A percentile compares a stretch with the other conserved stretches of the same genome.
phyloP scores from a whole-genome alignment of 768 basidiomycete species.

The Lentinula boryana region DNA sequence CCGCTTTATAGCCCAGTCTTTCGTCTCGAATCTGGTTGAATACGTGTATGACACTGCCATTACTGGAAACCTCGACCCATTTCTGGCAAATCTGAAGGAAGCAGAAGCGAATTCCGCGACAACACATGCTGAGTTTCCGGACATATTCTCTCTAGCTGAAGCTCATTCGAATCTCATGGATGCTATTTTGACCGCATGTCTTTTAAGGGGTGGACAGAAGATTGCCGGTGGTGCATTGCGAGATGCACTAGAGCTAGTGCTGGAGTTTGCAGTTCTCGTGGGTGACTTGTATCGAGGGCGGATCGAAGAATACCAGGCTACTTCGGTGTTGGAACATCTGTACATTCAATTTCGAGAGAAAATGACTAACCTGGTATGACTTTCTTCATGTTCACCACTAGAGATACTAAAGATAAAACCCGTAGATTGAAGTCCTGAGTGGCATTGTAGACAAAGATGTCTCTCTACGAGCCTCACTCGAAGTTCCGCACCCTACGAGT shows the following conservation, averaged over 20 bases:
- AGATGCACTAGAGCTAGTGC: constrained; percentile 53
- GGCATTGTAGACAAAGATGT: constrained; percentile 47
- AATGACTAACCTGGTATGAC: constrained; percentile 53
- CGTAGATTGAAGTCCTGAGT: constrained; percentile 51
- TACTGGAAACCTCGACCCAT: constrained; percentile 66
- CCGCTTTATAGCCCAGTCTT: constrained; percentile 68
- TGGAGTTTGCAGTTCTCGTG: constrained; percentile 62
- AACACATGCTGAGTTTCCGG: constrained; percentile 36
- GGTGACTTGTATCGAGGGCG: constrained; percentile 51
- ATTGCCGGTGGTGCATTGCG: constrained; percentile 60
- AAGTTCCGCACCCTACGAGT: constrained; percentile 1
- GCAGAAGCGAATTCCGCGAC: constrained; percentile 9
- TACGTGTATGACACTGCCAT: constrained; percentile 84
- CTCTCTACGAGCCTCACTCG: constrained; percentile 8
- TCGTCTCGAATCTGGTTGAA: constrained; percentile 57
- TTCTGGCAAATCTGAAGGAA: constrained; percentile 39
- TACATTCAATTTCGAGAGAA: constrained; percentile 47
- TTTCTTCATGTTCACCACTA: neutral
- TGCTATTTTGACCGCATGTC: constrained; percentile 69
- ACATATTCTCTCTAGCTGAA: constrained; percentile 67
- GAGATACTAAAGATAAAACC: constrained; percentile 7
- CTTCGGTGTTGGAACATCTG: constrained; percentile 46
- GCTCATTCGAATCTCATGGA: constrained; percentile 67
- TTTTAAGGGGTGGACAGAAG: constrained; percentile 64
- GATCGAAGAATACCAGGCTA: constrained; percentile 63